phyloP scores from a whole-genome alignment of 2,329 filamentous ascomycete species.

The Chalara sp. region DNA sequence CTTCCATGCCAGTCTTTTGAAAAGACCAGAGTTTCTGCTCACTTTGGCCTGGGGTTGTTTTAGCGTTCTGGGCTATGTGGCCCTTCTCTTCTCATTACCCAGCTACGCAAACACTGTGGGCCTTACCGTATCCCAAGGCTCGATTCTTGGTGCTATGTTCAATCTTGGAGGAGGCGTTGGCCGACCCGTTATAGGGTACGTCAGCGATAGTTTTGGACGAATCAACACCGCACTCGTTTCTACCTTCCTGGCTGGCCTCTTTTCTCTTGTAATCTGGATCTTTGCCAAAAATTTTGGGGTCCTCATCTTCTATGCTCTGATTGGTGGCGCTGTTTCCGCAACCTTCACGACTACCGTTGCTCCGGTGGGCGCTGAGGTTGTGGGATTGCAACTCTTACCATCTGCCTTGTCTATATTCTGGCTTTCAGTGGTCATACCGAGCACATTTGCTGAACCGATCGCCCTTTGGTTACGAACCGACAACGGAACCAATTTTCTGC shows the following conservation, averaged over 20 bases:
- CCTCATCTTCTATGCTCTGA: slow-evolving; percentile 35
- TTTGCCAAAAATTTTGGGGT: slow-evolving; percentile 35
- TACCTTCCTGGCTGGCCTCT: slow-evolving; percentile 32
- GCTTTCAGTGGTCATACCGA: slow-evolving; percentile 30
- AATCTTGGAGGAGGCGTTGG: slow-evolving; percentile 42
- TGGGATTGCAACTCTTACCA: slow-evolving; percentile 32
- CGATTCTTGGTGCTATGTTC: slow-evolving; percentile 34
- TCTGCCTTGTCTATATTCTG: slow-evolving; percentile 33
- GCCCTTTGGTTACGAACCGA: slow-evolving; percentile 31
- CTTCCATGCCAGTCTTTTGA: slow-evolving; percentile 24
- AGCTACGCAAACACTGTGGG: slow-evolving; percentile 39
- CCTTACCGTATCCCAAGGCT: slow-evolving; percentile 32
- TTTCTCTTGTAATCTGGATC: slow-evolving; percentile 39
- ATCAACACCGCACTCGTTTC: slow-evolving; percentile 34
- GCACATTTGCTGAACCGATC: slow-evolving; percentile 33
- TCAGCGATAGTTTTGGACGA: slow-evolving; percentile 37
- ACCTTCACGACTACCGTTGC: slow-evolving; percentile 43
- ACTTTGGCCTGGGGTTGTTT: slow-evolving; percentile 36
- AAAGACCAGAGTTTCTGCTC: slow-evolving; percentile 29
- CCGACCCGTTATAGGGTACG: slow-evolving; percentile 37
- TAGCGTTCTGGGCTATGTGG: slow-evolving; percentile 41
- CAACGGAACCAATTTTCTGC: slow-evolving; percentile 26
- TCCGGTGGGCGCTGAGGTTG: slow-evolving; percentile 34
- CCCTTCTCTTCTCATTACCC: slow-evolving; percentile 37
- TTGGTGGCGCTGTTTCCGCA: slow-evolving; percentile 38